These are phyloP conservation scores for Paramecium caudatum DNA, from an alignment of 73 alveolate species.

Conservation along the genomic window DNA sequence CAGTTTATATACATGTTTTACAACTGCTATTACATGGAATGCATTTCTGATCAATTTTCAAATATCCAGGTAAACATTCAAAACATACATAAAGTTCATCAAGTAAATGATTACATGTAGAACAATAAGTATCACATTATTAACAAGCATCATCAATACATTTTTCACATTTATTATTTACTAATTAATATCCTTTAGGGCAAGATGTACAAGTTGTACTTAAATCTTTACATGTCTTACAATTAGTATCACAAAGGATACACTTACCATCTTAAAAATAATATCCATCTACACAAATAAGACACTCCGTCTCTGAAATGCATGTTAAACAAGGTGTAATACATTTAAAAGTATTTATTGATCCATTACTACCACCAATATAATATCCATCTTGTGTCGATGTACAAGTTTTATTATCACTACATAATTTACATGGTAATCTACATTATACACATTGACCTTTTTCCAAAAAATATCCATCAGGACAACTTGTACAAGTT, in stretches of 20 bases:
- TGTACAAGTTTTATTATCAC: too few relatives aligned
- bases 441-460: too few relatives aligned
- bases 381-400: too few relatives aligned
- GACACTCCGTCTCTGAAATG: background rate
- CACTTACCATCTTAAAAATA: background rate
- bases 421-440: too few relatives aligned
- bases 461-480: too few relatives aligned
- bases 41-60: background rate
- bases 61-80: background rate
- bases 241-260: background rate
- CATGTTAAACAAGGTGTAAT: background rate
- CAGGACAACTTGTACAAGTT: too few relatives aligned
- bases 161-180: background rate
- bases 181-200: background rate
- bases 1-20: background rate
- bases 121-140: background rate
- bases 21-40: background rate
- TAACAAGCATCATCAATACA: constrained; percentile 3
- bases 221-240: background rate
- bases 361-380: too few relatives aligned
- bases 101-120: background rate
- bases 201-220: background rate
- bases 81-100: background rate
- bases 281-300: constrained; percentile 6
- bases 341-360: background rate